Percentiles rank a stretch among this genome's conserved stretches.
Conservation (phyloP, 139 green algal species). For the Marvania coccoides region DNA sequence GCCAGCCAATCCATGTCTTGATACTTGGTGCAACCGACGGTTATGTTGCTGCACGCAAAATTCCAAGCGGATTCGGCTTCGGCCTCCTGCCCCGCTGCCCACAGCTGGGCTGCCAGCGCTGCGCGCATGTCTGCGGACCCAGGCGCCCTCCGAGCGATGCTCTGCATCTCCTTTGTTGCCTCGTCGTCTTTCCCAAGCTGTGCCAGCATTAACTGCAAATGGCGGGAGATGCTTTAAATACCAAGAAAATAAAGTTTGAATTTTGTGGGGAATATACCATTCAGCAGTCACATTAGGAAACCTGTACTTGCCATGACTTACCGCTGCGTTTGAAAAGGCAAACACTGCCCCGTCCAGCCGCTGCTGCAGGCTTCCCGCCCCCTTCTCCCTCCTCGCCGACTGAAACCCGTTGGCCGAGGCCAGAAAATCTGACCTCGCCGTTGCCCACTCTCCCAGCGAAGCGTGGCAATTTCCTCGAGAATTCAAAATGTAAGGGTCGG, state of each 20-base stretch:
- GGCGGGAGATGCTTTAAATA: too few species aligned
- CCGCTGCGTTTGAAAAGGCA: slow-evolving; percentile 28
- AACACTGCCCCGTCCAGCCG: slow-evolving; percentile 59
- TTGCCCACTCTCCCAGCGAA: slow-evolving; percentile 41
- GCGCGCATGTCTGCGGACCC: slow-evolving; percentile 73
- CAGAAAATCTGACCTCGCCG: slow-evolving; percentile 49
- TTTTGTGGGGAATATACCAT: too few species aligned
- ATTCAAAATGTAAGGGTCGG: slow-evolving; percentile 74
- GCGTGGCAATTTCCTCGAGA: slow-evolving; percentile 68
- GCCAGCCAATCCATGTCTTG: slow-evolving; percentile 66
- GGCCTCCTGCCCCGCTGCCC: slow-evolving; percentile 32
- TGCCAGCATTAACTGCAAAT: slow-evolving; percentile 59
- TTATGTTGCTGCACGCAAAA: slow-evolving; percentile 67
- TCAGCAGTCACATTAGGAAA: too few species aligned
- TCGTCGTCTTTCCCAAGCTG: slow-evolving; percentile 57
- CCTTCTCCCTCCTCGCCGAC: slow-evolving; percentile 36
- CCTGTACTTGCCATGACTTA: too few species aligned
- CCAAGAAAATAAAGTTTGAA: too few species aligned
- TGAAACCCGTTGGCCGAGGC: slow-evolving; percentile 51
- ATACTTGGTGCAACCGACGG: slow-evolving; percentile 68
- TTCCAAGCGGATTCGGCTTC: slow-evolving; percentile 62
- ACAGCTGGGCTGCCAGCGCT: slow-evolving; percentile 75
- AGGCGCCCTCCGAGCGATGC: slow-evolving; percentile 60
- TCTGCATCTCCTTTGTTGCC: slow-evolving; percentile 50
- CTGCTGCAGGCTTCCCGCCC: slow-evolving; percentile 38